A percentile compares a stretch with the other conserved stretches of the same genome.
phyloP scores from a whole-genome alignment of 2,329 filamentous ascomycete species.

The Metarhizium brunneum region DNA sequence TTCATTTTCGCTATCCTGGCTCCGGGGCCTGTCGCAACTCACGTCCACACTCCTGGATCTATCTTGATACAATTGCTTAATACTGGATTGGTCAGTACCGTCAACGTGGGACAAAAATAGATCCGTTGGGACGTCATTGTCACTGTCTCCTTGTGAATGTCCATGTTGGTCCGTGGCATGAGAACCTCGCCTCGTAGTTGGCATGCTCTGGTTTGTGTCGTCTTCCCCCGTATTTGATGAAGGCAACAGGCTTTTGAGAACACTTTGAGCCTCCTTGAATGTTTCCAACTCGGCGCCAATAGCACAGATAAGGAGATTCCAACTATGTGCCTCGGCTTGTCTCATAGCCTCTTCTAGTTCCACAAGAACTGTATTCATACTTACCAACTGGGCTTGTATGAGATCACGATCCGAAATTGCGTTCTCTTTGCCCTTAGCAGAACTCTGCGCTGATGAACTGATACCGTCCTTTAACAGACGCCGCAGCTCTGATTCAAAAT shows the following conservation, averaged over 20 bases:
- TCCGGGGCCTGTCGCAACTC: constrained; percentile 10
- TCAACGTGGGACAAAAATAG: constrained; percentile 24
- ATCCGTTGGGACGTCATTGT: constrained; percentile 13
- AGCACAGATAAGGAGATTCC: constrained; percentile 68
- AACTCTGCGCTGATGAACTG: constrained; percentile 8
- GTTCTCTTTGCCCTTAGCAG: constrained; percentile 21
- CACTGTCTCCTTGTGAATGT: constrained; percentile 9
- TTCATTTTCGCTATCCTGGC: constrained; percentile 35
- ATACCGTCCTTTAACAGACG: constrained; percentile 35
- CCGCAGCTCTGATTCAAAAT: constrained; percentile 58
- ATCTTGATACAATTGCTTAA: background rate
- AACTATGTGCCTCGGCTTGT: constrained; percentile 50
- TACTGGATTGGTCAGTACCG: constrained; percentile 9
- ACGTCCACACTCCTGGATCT: background rate
- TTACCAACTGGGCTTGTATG: constrained; percentile 36
- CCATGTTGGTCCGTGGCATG: background rate
- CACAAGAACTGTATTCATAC: constrained; percentile 47
- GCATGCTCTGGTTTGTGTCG: too few relatives aligned
- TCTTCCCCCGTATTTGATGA: background rate
- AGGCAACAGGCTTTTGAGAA: constrained; percentile 29
- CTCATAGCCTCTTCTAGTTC: constrained; percentile 45
- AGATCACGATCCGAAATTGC: constrained; percentile 24
- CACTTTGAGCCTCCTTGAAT: constrained; percentile 48
- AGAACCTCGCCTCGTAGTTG: background rate
- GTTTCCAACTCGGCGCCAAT: constrained; percentile 67